Conservation (phyloP, 73 alveolate species). For the Paramecium primaurelia region DNA sequence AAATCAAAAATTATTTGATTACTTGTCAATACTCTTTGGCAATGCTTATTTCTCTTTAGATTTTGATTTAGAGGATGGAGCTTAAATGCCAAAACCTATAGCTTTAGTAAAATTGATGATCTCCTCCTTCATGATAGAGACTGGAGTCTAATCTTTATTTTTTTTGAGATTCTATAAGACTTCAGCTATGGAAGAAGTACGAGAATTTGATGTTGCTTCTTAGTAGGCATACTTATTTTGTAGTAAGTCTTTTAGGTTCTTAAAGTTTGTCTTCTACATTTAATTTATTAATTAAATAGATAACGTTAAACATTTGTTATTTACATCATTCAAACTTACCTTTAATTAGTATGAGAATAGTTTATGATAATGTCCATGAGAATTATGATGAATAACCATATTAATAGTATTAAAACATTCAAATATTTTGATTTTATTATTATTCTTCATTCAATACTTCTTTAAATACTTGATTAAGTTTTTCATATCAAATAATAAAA, state of each 20-base stretch:
- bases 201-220: slow-evolving; percentile 14
- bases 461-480: neutral
- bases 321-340: neutral
- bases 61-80: neutral
- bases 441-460: neutral
- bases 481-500: neutral
- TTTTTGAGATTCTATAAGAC: slow-evolving; percentile 17
- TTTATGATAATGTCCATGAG: neutral
- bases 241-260: slow-evolving; percentile 21
- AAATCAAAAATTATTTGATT: neutral
- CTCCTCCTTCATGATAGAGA: neutral
- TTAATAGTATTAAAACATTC: neutral
- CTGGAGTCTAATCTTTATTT: neutral
- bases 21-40: slow-evolving; percentile 15
- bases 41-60: slow-evolving; percentile 6
- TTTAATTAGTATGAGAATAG: neutral
- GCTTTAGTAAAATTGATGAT: slow-evolving; percentile 42
- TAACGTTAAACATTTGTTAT: neutral
- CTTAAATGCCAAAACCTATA: neutral
- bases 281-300: neutral
- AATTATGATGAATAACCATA: neutral
- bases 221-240: slow-evolving; percentile 6
- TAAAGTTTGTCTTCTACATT: neutral
- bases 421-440: neutral
- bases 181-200: slow-evolving; percentile 35